phyloP scores from a whole-genome alignment of 2,329 filamentous ascomycete species.

The Ilyonectria robusta region DNA sequence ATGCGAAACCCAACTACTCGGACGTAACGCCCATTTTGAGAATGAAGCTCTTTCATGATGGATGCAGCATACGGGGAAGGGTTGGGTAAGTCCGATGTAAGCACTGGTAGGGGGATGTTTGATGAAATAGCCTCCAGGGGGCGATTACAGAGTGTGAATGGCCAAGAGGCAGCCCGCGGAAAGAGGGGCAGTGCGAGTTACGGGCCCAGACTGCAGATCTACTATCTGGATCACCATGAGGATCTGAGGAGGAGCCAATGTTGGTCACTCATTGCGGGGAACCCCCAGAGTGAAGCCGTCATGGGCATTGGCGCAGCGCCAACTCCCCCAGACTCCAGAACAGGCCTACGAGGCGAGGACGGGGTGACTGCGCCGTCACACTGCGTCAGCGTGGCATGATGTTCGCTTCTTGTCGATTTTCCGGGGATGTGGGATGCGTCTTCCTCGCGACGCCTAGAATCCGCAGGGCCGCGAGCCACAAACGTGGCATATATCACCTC shows the following conservation, averaged over 20 bases:
- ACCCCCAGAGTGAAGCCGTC: background rate
- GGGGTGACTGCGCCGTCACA: slow-evolving; percentile 31
- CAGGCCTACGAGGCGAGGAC: background rate
- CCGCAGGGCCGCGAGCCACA: background rate
- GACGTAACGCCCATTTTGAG: slow-evolving; percentile 10
- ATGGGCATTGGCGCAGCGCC: background rate
- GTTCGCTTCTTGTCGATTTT: slow-evolving; percentile 9
- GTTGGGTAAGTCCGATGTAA: background rate
- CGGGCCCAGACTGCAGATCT: background rate
- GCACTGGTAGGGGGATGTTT: slow-evolving; percentile 7
- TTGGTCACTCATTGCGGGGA: background rate
- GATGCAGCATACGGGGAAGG: background rate
- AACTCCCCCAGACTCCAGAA: slow-evolving; percentile 1
- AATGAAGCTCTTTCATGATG: background rate
- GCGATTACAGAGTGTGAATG: background rate
- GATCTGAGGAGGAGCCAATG: background rate
- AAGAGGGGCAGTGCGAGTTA: background rate
- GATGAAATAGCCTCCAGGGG: slow-evolving; percentile 7
- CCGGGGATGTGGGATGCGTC: slow-evolving; percentile 1
- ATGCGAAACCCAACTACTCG: slow-evolving; percentile 7
- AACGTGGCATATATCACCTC: slow-evolving; percentile 5
- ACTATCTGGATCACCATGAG: background rate
- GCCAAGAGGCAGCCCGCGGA: background rate
- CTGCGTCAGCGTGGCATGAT: slow-evolving; percentile 37
- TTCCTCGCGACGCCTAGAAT: background rate